phyloP scores from a whole-genome alignment of 2,329 filamentous ascomycete species.

The Alternaria sp. region DNA sequence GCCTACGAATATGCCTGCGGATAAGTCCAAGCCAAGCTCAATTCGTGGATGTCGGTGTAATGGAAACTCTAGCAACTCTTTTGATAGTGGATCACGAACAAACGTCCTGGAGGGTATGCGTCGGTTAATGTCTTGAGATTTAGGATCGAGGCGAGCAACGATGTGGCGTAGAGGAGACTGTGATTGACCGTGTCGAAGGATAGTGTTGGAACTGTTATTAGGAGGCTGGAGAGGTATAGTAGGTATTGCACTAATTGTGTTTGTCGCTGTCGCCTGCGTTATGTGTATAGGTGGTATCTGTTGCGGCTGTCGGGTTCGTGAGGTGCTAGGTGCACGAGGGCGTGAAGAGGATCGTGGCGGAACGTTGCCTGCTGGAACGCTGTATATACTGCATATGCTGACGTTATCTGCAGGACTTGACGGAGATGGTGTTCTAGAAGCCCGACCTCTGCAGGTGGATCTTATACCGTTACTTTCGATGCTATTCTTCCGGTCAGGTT shows the following conservation, averaged over 20 bases:
- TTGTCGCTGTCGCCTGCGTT: constrained; percentile 26
- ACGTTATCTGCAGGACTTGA: constrained; percentile 45
- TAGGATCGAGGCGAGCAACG: constrained; percentile 52
- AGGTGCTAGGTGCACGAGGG: constrained; percentile 36
- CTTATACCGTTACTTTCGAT: constrained; percentile 39
- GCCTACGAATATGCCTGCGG: constrained; percentile 63
- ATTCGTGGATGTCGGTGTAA: constrained; percentile 60
- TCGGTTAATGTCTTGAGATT: constrained; percentile 54
- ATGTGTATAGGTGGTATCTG: constrained; percentile 27
- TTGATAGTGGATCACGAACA: constrained; percentile 56
- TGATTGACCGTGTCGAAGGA: constrained; percentile 57
- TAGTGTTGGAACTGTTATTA: constrained; percentile 43
- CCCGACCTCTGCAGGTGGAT: constrained; percentile 35
- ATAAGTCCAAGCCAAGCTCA: constrained; percentile 59
- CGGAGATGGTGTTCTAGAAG: constrained; percentile 46
- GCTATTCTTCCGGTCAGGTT: constrained; percentile 41
- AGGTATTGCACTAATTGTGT: constrained; percentile 16
- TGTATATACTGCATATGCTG: constrained; percentile 57
- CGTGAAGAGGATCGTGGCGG: constrained; percentile 59
- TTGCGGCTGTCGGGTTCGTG: constrained; percentile 30
- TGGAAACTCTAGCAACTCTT: constrained; percentile 61
- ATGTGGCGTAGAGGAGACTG: constrained; percentile 60
- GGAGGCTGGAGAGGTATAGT: constrained; percentile 36
- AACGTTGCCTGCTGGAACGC: constrained; percentile 56
- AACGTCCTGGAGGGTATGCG: constrained; percentile 60